Conservation (phyloP, 768 basidiomycete genomes). For the Polyporus arcularius region DNA sequence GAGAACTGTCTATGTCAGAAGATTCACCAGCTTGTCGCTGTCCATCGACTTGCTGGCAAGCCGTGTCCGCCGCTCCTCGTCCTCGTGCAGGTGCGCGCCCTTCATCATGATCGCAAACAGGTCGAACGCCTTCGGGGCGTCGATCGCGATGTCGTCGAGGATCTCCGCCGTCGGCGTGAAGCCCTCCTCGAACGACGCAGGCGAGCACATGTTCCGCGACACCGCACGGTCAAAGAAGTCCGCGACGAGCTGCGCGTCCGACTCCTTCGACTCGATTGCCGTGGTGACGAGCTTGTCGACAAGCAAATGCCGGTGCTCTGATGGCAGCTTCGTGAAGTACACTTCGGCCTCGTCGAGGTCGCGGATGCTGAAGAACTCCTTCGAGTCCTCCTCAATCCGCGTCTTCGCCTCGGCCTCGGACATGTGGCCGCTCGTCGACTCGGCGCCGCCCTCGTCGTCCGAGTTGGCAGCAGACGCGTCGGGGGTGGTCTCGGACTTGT, state of each 20-base stretch:
- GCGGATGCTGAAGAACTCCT: conserved; percentile 86
- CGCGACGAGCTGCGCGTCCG: conserved; percentile 75
- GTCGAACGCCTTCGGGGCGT: conserved; percentile 83
- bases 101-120: conserved; percentile 76
- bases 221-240: conserved; percentile 69
- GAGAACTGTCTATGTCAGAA: conserved; percentile 50
- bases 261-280: conserved; percentile 76
- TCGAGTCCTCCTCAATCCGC: conserved; percentile 79
- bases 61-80: conserved; percentile 56
- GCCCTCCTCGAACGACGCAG: conserved; percentile 71
- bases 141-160: conserved; percentile 87
- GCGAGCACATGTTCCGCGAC: conserved; percentile 59
- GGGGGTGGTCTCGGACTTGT: conserved; percentile 36
- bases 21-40: conserved; percentile 56
- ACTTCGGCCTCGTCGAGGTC: conserved; percentile 85
- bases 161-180: conserved; percentile 69
- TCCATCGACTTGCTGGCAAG: conserved; percentile 65
- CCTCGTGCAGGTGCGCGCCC: conserved; percentile 58
- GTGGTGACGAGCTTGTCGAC: conserved; percentile 71
- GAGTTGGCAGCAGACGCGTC: conserved; percentile 49
- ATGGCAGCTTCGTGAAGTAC: conserved; percentile 78
- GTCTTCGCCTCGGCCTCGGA: conserved; percentile 66
- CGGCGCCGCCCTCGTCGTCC: conserved; percentile 47
- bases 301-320: conserved; percentile 60
- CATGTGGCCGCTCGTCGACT: conserved; percentile 42